phyloP scores from a whole-genome alignment of 208 protist genomes.

The Vickermania spadyakhi region DNA sequence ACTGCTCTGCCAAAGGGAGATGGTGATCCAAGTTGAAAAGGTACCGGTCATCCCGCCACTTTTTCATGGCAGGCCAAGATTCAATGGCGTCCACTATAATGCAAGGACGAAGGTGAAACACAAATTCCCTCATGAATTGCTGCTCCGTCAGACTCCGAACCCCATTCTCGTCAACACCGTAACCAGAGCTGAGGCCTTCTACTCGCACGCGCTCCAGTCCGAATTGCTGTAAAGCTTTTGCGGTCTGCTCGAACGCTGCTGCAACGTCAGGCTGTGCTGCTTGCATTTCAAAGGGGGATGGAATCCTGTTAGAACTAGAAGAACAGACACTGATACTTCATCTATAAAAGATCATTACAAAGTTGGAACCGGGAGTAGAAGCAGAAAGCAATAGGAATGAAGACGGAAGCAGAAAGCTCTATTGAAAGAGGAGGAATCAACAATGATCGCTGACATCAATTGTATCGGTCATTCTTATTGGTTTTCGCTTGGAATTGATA shows the following conservation, averaged over 20 bases:
- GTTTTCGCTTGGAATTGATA: too few species aligned
- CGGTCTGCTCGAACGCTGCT: constrained; percentile 53
- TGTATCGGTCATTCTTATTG: too few species aligned
- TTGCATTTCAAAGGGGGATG: too few species aligned
- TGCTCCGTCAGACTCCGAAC: constrained; percentile 45
- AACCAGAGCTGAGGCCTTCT: constrained; percentile 44
- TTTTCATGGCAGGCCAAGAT: constrained; percentile 60
- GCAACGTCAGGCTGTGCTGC: too few species aligned
- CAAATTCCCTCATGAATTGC: constrained; percentile 80
- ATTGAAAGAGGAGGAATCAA: too few species aligned
- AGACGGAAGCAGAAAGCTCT: too few species aligned
- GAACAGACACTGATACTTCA: too few species aligned
- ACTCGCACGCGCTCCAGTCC: constrained; percentile 62
- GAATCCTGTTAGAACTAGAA: too few species aligned
- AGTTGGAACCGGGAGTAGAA: too few species aligned
- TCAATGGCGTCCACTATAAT: constrained; percentile 65
- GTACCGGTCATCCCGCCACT: constrained; percentile 67
- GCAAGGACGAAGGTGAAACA: constrained; percentile 72
- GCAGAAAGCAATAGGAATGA: too few species aligned
- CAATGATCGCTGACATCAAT: too few species aligned
- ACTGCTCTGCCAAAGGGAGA: constrained; percentile 22
- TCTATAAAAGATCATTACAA: too few species aligned
- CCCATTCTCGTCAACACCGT: constrained; percentile 9
- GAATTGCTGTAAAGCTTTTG: constrained; percentile 52
- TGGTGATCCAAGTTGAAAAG: constrained; percentile 62